Evolutionary conservation across 129 eudicot genomes (phyloP), one percentile per base, ranked within the genome.

Genomic region (Sambucus nigra): DNA sequence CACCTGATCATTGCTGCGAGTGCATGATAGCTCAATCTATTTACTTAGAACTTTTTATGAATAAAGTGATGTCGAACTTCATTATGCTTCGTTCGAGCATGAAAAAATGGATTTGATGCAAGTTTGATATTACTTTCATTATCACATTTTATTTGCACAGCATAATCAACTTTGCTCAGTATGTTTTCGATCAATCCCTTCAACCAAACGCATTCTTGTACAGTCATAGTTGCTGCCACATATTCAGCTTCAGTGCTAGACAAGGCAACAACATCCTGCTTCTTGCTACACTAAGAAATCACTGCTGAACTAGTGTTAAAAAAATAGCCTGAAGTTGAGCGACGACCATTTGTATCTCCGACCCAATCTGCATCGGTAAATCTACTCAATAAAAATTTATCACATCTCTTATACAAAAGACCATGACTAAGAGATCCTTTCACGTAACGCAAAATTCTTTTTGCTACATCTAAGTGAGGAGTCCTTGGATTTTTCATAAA

Each of bases 101-200:
- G 58, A 19, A 62, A 62, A 51, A 50, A 12, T 16, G 59, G 21
- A 23, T 62, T 62, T 11, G 59, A 49, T 33, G 68, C 59, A 25
- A 49, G 59, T 7, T 51, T 62, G 38, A 50, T 21, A 1, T 49
- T 5, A 51, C 68, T 50, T 12, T 62, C 26, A 35, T 48, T 50
- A 7, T 62, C 38, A 35, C 48, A 50, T 0, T n/a, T 42, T 0
- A 59, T 13, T 27, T 27, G 24, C 9, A 63, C 28, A 10, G 27
- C 48, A 25, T 63, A 63, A 4, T 51, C 31, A 9, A 26, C 15
- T 17, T 39, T n/a, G 3, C 25, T 8, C 10, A 20, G 5, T 5
- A 63, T 51, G 21, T 63, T 51, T 29, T 9, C 26, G 1, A 51
- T 22, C 14, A 63, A 17, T 2, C 20, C 25, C n/a, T n/a, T n/a